These are phyloP conservation scores for Eimeria mitis DNA, from an alignment of 169 alveolate genomes.

Conservation along the genomic window DNA sequence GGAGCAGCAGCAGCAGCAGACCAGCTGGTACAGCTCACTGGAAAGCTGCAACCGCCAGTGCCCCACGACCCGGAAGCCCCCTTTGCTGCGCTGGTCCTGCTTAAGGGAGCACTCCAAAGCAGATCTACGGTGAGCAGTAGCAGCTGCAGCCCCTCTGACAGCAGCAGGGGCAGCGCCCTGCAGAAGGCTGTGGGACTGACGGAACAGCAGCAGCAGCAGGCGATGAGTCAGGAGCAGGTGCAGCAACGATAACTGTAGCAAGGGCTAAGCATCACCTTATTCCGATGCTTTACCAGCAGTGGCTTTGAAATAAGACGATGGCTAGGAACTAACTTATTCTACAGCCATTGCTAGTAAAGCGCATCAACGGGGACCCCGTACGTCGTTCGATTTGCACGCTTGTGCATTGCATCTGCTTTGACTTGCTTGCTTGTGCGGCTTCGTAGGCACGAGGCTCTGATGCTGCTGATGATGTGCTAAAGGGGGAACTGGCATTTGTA, in stretches of 20 bases:
- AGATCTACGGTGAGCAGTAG: slow-evolving; percentile 11
- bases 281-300: not conserved
- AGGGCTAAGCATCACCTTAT: not conserved
- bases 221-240: not conserved
- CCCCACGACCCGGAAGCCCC: slow-evolving; percentile 56
- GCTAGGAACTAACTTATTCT: not conserved
- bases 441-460: slow-evolving; percentile 33
- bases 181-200: not conserved
- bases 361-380: not conserved
- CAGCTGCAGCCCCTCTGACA: not conserved
- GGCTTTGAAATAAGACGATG: not conserved
- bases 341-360: not conserved
- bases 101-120: slow-evolving; percentile 58
- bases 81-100: slow-evolving; percentile 55
- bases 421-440: not conserved
- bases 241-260: not conserved
- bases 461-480: not conserved
- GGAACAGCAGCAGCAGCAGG: not conserved
- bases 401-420: slow-evolving; percentile 11
- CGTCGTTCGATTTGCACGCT: not conserved
- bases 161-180: not conserved
- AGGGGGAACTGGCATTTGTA: slow-evolving; percentile 27
- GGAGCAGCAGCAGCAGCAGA: slow-evolving; percentile 61
- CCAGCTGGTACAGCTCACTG: slow-evolving; percentile 46
- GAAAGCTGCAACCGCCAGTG: slow-evolving; percentile 15